A percentile compares a stretch with the other conserved stretches of the same genome.
phyloP scores from a whole-genome alignment of 1,284 basidiomycete genomes.

The Boletus smithii region DNA sequence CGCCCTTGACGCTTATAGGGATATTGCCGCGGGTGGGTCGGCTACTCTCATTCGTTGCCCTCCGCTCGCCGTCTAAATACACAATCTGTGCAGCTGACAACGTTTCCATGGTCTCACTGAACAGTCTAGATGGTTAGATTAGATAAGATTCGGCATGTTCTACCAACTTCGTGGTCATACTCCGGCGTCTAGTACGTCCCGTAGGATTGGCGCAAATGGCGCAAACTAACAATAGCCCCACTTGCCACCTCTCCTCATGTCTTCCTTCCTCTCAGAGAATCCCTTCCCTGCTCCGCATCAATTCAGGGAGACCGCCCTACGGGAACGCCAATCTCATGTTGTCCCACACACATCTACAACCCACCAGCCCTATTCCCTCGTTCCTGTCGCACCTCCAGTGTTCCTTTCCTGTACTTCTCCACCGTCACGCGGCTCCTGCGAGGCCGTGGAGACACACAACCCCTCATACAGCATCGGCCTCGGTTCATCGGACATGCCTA shows the following conservation, averaged over 20 bases:
- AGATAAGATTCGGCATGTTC: conserved; percentile 4
- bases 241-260: conserved; percentile 9
- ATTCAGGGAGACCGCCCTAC: conserved; percentile 8
- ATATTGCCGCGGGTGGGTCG: no score
- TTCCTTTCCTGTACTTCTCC: conserved; percentile 5
- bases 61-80: no score
- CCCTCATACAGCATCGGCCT: conserved; percentile 1
- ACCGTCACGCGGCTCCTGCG: conserved; percentile 7
- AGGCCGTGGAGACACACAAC: conserved; percentile 5
- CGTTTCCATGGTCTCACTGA: neutral
- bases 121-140: neutral
- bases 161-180: neutral
- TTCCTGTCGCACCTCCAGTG: conserved; percentile 1
- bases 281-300: conserved; percentile 15
- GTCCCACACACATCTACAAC: conserved; percentile 6
- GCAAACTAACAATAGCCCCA: conserved; percentile 21
- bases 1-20: no score
- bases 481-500: conserved; percentile 7
- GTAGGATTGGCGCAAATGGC: conserved; percentile 3
- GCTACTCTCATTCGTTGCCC: no score
- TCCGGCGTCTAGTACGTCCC: conserved; percentile 7
- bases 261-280: conserved; percentile 15
- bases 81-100: no score
- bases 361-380: neutral
- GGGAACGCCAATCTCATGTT: conserved; percentile 4